Base-by-base conservation (phyloP, 1,139 yeast genomes). In the Ogataea hybrid region DNA sequence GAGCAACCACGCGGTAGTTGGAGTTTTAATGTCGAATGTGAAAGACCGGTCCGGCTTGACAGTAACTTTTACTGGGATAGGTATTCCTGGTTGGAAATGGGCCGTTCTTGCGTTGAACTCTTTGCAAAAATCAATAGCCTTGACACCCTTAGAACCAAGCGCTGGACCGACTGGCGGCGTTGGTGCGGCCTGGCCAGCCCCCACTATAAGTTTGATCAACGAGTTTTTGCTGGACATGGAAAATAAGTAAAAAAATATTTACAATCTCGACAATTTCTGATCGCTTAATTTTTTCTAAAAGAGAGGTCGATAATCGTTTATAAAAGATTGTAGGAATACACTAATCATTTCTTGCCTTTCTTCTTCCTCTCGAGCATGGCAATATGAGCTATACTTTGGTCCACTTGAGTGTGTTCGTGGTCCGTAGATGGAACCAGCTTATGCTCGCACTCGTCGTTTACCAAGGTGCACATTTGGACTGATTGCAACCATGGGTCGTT, bases 161-260 rank as follows among this genome's bases (percentile, higher is more conserved):
- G 98, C 98, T 29, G 99, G 99, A 52, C 99, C 98, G 17, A 92
- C 97, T 6, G 99, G 99, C 27, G 99, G 99, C 1, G 96, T 84
- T 32, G 99, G 98, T 1, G 97, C 94, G 0, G 99, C 99, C 63
- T 89, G 89, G 6, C 97, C 97, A 4, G 98, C 98, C n/a, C 94
- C 96, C 5, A 92, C 97, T 45, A 92, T 82, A 51, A 92, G 77
- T 65, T 90, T 92, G 45, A 92, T 89, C 56, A 90, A 65, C 40
- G 84, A 75, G 37, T 56, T 59, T 37, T 55, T 62, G 39, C 53
- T 56, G 5, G 63, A 55, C 62, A 57, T 35, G 27, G 35, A 36
- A 36, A 36, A 36, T 22, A 28, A 22, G 20, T 7, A 22, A 15
- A n/a, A n/a, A 38, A 28, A 28, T 14, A 18, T 38, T 23, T 25